Base-by-base conservation (phyloP, 2,329 filamentous ascomycete genomes). In the Fusarium xylarioides region DNA sequence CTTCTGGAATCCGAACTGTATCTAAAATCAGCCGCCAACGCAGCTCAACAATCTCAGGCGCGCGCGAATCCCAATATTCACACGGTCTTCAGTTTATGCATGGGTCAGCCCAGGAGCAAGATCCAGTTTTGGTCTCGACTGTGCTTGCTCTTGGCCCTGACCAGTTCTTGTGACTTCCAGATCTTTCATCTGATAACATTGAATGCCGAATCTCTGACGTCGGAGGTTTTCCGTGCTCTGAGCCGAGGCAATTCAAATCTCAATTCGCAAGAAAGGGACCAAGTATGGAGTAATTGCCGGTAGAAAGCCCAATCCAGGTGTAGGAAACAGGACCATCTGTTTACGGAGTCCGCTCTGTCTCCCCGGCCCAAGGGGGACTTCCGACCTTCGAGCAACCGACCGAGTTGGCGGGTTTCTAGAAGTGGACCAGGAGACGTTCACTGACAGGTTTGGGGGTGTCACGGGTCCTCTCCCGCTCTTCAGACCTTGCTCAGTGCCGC, bases 281-380 rank as follows among this genome's bases (percentile, higher is more conserved):
- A 14, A 58, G 35, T n/a, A 47, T n/a, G 44, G 44, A 47, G 44
- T 14, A 44, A 68, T 68, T 60, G 40, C 70, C 47, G 58, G 47
- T 49, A 49, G 47, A 43, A 52, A 60, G 26, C 34, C 56, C 65
- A 73, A 62, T 54, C 61, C 40, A 43, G 40, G 40, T 61, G 43
- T 38, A 34, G 63, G 61, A 63, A 43, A 32, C 38, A 44, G 32
- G 46, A 26, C 28, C 43, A 73, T 66, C 47, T 50, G 43, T 21
- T 37, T 28, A 63, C 59, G 68, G 71, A 74, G 63, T 74, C 56
- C 64, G 21, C 32, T 49, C 40, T 64, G 44, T 53, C 63, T 66
- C 71, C 72, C 75, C 75, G 74, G 75, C 53, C 72, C 57, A 77
- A 77, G 68, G 74, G 75, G 75, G 63, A 50, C 35, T 54, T 54